phyloP scores from a whole-genome alignment of 805 yeast genomes.

The Kodamaea leandrae region DNA sequence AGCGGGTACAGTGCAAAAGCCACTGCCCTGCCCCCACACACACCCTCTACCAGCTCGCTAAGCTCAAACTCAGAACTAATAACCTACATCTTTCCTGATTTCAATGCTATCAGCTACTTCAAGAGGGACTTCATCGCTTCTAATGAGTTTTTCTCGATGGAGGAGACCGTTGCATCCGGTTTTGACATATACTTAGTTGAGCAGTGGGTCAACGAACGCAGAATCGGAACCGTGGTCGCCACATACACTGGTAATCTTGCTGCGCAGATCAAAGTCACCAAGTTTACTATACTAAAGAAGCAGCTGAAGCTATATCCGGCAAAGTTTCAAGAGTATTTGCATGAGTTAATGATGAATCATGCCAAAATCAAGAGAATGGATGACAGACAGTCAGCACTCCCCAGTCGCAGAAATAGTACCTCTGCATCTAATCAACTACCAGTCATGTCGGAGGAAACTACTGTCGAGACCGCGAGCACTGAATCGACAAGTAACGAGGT shows the following conservation, averaged over 20 bases:
- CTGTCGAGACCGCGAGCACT: background rate
- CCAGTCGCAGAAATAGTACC: conserved; percentile 7
- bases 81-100: conserved; percentile 54
- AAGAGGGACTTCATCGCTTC: conserved; percentile 34
- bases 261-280: conserved; percentile 59
- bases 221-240: conserved; percentile 64
- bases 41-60: background rate
- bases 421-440: conserved; percentile 1
- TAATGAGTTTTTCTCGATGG: conserved; percentile 40
- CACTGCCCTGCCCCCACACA: background rate
- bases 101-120: conserved; percentile 50
- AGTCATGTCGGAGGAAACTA: background rate
- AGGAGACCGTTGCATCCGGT: conserved; percentile 56
- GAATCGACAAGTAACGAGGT: conserved; percentile 19
- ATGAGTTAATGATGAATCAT: conserved; percentile 62
- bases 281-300: conserved; percentile 52
- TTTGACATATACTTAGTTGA: conserved; percentile 90
- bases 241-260: conserved; percentile 80
- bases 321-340: conserved; percentile 57
- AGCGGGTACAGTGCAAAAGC: background rate
- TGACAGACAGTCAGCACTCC: conserved; percentile 9
- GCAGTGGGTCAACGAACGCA: conserved; percentile 85
- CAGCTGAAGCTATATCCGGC: conserved; percentile 48
- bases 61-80: conserved; percentile 16
- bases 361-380: conserved; percentile 61